phyloP scores from a whole-genome alignment of 2,329 filamentous ascomycete genomes.

The Colletotrichum tofieldiae region DNA sequence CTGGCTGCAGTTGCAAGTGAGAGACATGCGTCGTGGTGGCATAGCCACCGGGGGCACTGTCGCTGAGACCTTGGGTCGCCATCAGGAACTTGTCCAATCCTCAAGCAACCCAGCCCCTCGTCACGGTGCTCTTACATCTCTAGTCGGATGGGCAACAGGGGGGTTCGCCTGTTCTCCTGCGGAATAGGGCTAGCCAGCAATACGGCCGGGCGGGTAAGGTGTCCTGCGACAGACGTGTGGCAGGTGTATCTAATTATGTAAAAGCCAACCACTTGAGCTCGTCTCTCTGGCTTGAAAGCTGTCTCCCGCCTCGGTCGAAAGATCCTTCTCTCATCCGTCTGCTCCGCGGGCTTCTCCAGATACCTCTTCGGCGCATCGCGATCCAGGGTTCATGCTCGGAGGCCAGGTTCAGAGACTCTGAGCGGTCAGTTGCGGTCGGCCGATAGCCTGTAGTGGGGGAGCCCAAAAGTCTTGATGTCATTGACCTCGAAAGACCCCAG shows the following conservation, averaged over 20 bases:
- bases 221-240: constrained; percentile 17
- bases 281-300: no score
- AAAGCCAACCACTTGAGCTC: constrained; percentile 5
- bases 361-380: not conserved
- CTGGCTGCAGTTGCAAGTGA: constrained; percentile 9
- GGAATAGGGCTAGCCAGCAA: not conserved
- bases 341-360: not conserved
- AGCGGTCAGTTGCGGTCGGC: not conserved
- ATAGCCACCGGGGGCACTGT: not conserved
- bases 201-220: constrained; percentile 6
- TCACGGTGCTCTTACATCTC: constrained; percentile 1
- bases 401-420: not conserved
- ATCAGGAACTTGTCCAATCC: constrained; percentile 29
- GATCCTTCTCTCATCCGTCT: not conserved
- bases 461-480: constrained; percentile 39
- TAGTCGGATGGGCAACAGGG: constrained; percentile 17
- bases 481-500: constrained; percentile 25
- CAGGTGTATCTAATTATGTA: not conserved
- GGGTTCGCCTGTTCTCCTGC: not conserved
- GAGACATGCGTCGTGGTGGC: constrained; percentile 22
- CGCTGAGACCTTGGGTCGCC: not conserved
- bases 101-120: constrained; percentile 4
- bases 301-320: not conserved
- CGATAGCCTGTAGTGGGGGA: constrained; percentile 17
- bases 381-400: not conserved